phyloP scores from a whole-genome alignment of 2,329 filamentous ascomycete genomes.

The Aureobasidium sp. region DNA sequence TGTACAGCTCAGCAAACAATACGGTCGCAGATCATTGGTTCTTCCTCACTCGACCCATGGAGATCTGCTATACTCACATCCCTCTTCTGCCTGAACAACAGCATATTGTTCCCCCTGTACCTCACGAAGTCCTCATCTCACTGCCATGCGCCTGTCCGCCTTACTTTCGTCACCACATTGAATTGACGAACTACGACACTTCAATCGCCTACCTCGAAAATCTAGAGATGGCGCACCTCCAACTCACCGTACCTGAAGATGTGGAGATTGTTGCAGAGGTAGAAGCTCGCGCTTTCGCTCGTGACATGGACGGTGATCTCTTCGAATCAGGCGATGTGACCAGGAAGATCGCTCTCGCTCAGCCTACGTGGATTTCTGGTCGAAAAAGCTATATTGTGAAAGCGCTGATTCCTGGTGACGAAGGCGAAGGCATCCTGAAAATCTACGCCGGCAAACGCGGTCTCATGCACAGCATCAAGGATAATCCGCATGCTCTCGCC shows the following conservation, averaged over 20 bases:
- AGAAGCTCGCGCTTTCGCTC: slow-evolving; percentile 70
- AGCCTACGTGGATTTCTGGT: slow-evolving; percentile 84
- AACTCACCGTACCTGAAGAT: slow-evolving; percentile 79
- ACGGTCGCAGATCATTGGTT: slow-evolving; percentile 79
- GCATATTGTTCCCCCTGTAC: slow-evolving; percentile 82
- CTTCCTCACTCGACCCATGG: slow-evolving; percentile 81
- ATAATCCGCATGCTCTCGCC: slow-evolving; percentile 87
- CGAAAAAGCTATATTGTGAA: slow-evolving; percentile 91
- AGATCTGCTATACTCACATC: slow-evolving; percentile 94
- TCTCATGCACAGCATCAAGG: slow-evolving; percentile 94
- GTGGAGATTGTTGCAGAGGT: slow-evolving; percentile 90
- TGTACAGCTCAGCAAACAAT: slow-evolving; percentile 67
- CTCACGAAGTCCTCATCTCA: slow-evolving; percentile 77
- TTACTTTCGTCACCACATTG: slow-evolving; percentile 75
- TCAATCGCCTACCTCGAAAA: slow-evolving; percentile 79
- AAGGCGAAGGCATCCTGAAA: slow-evolving; percentile 80
- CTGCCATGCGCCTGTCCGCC: slow-evolving; percentile 79
- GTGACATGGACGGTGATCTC: slow-evolving; percentile 81
- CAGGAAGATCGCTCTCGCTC: slow-evolving; percentile 78
- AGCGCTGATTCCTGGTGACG: slow-evolving; percentile 82
- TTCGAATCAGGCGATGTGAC: slow-evolving; percentile 88
- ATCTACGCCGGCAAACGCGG: slow-evolving; percentile 91
- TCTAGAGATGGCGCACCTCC: slow-evolving; percentile 85
- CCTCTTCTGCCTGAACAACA: slow-evolving; percentile 83
- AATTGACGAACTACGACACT: slow-evolving; percentile 86